phyloP scores from a whole-genome alignment of 345 rosid genomes.

The Passiflora organensis region DNA sequence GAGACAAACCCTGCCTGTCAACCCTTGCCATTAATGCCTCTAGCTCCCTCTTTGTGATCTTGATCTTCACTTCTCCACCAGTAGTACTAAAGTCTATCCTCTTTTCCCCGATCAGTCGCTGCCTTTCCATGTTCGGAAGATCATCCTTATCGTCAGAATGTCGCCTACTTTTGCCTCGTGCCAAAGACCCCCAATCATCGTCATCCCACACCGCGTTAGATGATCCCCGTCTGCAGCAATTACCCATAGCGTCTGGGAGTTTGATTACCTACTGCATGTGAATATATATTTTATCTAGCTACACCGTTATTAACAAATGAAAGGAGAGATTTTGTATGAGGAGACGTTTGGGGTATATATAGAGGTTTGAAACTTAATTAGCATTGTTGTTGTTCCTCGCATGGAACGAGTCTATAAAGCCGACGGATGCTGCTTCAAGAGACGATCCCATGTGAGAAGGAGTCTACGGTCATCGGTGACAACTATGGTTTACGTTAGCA shows the following conservation, averaged over 20 bases:
- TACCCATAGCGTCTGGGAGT: constrained; percentile 32
- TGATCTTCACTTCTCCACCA: constrained; percentile 54
- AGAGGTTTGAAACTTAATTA: background rate
- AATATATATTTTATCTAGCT: too few relatives aligned
- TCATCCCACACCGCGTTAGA: constrained; percentile 27
- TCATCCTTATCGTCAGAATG: background rate
- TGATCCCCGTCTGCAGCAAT: constrained; percentile 21
- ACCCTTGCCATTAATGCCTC: constrained; percentile 39
- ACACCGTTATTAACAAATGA: background rate
- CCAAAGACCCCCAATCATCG: constrained; percentile 34
- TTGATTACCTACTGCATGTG: too few relatives aligned
- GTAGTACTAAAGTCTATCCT: constrained; percentile 8
- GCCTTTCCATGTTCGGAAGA: constrained; percentile 2
- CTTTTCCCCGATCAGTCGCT: constrained; percentile 13
- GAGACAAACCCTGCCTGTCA: constrained; percentile 38
- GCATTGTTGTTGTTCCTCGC: too few relatives aligned
- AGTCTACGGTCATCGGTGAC: background rate
- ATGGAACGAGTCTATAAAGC: too few relatives aligned
- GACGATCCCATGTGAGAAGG: background rate
- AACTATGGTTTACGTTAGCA: background rate
- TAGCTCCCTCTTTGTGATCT: constrained; percentile 61
- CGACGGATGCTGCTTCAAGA: too few relatives aligned
- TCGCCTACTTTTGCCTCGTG: background rate
- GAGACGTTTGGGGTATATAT: constrained; percentile 5
- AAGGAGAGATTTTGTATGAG: constrained; percentile 15